These are phyloP conservation scores for Pisolithus orientalis DNA, from an alignment of 768 basidiomycete genomes.

Conservation along the genomic window DNA sequence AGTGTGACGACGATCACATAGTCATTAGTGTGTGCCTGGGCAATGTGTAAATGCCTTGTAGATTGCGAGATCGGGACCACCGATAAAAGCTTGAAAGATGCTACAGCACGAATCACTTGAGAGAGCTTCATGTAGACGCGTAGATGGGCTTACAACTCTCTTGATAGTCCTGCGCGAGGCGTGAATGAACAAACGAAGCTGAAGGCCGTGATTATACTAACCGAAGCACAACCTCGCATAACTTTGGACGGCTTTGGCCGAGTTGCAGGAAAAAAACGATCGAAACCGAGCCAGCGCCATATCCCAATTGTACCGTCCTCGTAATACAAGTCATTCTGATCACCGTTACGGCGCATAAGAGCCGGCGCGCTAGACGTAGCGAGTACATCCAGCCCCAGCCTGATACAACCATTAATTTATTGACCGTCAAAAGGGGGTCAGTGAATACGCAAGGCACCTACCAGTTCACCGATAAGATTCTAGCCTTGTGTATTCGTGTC, in stretches of 20 bases:
- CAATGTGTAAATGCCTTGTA: constrained; percentile 33
- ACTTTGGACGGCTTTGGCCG: constrained; percentile 27
- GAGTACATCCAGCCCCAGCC: constrained; percentile 53
- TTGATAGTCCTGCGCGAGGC: constrained; percentile 56
- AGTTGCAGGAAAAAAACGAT: constrained; percentile 57
- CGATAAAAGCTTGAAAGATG: constrained; percentile 61
- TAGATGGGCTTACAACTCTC: constrained; percentile 53
- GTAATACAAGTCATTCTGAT: constrained; percentile 20
- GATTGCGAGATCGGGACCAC: constrained; percentile 38
- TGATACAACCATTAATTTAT: constrained; percentile 16
- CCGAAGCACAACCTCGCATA: constrained; percentile 56
- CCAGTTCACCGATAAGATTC: constrained; percentile 63
- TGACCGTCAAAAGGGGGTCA: not conserved
- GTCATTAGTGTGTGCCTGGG: constrained; percentile 40
- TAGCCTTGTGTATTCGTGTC: constrained; percentile 56
- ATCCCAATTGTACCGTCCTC: constrained; percentile 49
- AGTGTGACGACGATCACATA: constrained; percentile 47
- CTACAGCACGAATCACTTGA: constrained; percentile 28
- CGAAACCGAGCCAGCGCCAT: constrained; percentile 64
- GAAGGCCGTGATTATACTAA: constrained; percentile 28
- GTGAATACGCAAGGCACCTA: constrained; percentile 17
- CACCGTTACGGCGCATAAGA: constrained; percentile 31
- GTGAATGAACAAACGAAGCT: constrained; percentile 1
- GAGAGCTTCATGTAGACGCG: not conserved
- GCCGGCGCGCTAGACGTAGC: constrained; percentile 50